Percentiles rank a stretch among this genome's conserved stretches.
Conservation (phyloP, 2,329 filamentous ascomycete species). For the Fusarium mexicanum region DNA sequence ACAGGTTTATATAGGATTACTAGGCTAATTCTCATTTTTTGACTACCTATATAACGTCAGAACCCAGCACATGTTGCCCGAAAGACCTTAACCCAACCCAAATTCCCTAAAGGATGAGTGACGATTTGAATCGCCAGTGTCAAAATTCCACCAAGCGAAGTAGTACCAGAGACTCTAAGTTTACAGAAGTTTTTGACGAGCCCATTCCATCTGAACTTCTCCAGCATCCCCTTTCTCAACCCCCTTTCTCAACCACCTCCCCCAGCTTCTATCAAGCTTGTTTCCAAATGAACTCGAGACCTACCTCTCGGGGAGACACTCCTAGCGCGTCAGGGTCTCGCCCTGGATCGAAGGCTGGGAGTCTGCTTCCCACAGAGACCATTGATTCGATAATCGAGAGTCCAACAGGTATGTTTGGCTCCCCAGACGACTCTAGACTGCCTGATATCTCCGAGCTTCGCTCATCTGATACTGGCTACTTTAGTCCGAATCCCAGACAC, state of each 20-base stretch:
- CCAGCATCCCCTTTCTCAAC: neutral
- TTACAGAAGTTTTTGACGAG: neutral
- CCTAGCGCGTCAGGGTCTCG: neutral
- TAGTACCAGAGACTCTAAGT: neutral
- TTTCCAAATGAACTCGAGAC: neutral
- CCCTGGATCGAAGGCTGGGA: neutral
- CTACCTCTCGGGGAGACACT: neutral
- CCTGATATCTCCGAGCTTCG: neutral
- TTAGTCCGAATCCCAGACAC: neutral
- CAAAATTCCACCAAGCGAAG: too few relatives aligned
- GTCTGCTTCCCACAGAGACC: neutral
- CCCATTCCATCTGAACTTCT: neutral
- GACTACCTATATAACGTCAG: neutral
- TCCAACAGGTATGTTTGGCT: neutral
- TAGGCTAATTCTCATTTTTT: neutral
- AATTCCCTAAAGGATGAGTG: neutral
- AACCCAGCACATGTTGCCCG: neutral
- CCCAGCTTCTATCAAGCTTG: neutral
- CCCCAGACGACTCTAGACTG: neutral
- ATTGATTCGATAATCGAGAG: neutral
- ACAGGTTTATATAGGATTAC: neutral
- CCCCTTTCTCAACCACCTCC: neutral
- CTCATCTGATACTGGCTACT: slow-evolving; percentile 2
- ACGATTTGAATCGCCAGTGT: neutral
- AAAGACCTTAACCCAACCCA: neutral